Base-by-base conservation (phyloP, 202 grass and related monocot species). In the Cymbopogon flexuosus region DNA sequence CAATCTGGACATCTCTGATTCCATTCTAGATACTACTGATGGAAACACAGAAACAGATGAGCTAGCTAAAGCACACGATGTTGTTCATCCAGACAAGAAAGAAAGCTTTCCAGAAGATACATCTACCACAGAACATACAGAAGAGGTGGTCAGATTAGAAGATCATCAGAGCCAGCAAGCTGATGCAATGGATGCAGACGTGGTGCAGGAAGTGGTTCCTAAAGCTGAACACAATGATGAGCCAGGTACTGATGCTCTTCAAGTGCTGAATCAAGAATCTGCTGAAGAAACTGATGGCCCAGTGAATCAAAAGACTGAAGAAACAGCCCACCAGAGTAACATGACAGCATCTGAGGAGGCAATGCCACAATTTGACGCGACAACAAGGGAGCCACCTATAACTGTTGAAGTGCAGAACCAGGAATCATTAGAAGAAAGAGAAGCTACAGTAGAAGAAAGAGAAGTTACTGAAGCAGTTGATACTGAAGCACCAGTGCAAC, bases 241-340 rank as follows among this genome's bases (percentile, higher is more conserved):
- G 15, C 21, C 7, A 23, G 54, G 5, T 3, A 66, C 37, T 18
- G 37, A 65, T 81, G 29, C 52, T 72, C 71, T 81, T 65, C 59
- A 87, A 72, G 72, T 18, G 29, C 12, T 77, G 60, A 65, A 85
- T 41, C 65, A 85, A 85, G 72, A 89, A 73, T 31, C 47, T 39
- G 9, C 29, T 66, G 73, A 72, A 88, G 71, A 77, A 30, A 77
- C 19, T 10, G 64, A 56, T 72, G 82, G 19, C 23, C 14, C 61
- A 57, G 42, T 56, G 15, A n/a, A 8, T 57, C 54, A 30, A 76
- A 80, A 70, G 33, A 42, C 19, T 56, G 57, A 82, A 70, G 57
- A 72, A 78, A 82, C 24, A 36, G 42, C 43, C 35, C 18, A 78
- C 11, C 22, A 59, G 65, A 82, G 79, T n/a, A 71, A 63, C 33